Percentiles rank a stretch among this genome's conserved stretches.
Evolutionary conservation across 1,139 yeast genomes (phyloP).

Genomic region (Schwanniomyces etchellsii): DNA sequence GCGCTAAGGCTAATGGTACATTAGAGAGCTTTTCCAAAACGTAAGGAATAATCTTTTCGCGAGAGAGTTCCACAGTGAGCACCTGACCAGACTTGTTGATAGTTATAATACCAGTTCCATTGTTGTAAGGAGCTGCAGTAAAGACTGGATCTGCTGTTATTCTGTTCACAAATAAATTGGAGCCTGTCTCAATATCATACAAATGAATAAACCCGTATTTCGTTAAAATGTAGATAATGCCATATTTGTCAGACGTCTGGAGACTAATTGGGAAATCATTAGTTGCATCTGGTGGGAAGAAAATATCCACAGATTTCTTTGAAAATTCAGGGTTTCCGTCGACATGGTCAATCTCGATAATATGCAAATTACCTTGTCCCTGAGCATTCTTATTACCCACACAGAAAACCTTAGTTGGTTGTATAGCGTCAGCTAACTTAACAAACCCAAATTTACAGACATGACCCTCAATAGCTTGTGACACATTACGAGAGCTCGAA

Average conservation of each 20-base stretch:
- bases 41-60: constrained; percentile 83
- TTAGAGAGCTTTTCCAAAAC: constrained; percentile 82
- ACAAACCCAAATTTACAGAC: constrained; percentile 85
- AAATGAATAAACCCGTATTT: constrained; percentile 95
- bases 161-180: constrained; percentile 91
- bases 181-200: constrained; percentile 89
- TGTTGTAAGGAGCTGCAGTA: constrained; percentile 74
- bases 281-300: constrained; percentile 94
- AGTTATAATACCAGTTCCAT: constrained; percentile 80
- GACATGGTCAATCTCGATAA: constrained; percentile 94
- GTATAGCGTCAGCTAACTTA: constrained; percentile 65
- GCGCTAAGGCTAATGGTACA: constrained; percentile 77
- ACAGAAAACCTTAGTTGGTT: constrained; percentile 83
- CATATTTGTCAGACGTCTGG: constrained; percentile 80
- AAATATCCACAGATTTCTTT: constrained; percentile 88
- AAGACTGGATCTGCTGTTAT: constrained; percentile 95
- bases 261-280: constrained; percentile 96
- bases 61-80: constrained; percentile 84
- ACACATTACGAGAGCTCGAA: constrained; percentile 81
- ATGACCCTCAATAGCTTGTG: constrained; percentile 98
- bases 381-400: constrained; percentile 84
- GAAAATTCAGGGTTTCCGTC: constrained; percentile 80
- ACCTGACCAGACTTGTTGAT: constrained; percentile 96
- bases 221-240: constrained; percentile 83
- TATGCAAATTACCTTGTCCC: constrained; percentile 84